These are phyloP conservation scores for Arxiozyma slooffiae DNA, from an alignment of 1,139 yeast genomes.

Conservation along the genomic window DNA sequence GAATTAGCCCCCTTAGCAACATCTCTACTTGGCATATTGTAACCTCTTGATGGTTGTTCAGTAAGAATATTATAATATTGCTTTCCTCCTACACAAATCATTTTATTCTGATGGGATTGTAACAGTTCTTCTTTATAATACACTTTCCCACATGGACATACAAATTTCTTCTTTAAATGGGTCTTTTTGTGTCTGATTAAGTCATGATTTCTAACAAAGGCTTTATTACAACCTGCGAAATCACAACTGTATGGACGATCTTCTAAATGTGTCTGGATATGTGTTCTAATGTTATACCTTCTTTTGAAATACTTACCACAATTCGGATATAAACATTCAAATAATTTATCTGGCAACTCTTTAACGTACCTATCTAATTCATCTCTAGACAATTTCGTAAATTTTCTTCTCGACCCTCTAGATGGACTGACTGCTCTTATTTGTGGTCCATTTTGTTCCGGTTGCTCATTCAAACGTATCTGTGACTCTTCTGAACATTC, in stretches of 20 bases:
- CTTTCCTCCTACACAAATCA: slow-evolving; percentile 68
- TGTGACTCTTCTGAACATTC: neutral
- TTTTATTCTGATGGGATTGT: slow-evolving; percentile 67
- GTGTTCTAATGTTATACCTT: slow-evolving; percentile 90
- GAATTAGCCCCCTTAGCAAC: slow-evolving; percentile 3
- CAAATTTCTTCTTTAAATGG: slow-evolving; percentile 65
- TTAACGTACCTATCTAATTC: slow-evolving; percentile 78
- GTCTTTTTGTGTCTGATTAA: slow-evolving; percentile 82
- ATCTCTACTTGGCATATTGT: slow-evolving; percentile 24
- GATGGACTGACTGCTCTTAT: slow-evolving; percentile 17
- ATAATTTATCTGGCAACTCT: slow-evolving; percentile 44
- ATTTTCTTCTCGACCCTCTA: slow-evolving; percentile 32
- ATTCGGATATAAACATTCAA: slow-evolving; percentile 62
- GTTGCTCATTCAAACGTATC: neutral
- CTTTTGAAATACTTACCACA: slow-evolving; percentile 84
- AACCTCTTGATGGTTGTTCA: slow-evolving; percentile 27
- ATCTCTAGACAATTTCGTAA: slow-evolving; percentile 81
- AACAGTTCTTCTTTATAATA: slow-evolving; percentile 86
- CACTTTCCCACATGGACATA: slow-evolving; percentile 86
- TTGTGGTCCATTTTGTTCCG: neutral
- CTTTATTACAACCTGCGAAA: slow-evolving; percentile 51
- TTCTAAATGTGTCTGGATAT: slow-evolving; percentile 90
- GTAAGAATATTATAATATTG: slow-evolving; percentile 31
- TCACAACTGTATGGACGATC: slow-evolving; percentile 79
- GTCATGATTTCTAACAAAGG: slow-evolving; percentile 85